Evolutionary conservation across 768 basidiomycete species (phyloP).

Genomic region (Boletellus ananiceps): DNA sequence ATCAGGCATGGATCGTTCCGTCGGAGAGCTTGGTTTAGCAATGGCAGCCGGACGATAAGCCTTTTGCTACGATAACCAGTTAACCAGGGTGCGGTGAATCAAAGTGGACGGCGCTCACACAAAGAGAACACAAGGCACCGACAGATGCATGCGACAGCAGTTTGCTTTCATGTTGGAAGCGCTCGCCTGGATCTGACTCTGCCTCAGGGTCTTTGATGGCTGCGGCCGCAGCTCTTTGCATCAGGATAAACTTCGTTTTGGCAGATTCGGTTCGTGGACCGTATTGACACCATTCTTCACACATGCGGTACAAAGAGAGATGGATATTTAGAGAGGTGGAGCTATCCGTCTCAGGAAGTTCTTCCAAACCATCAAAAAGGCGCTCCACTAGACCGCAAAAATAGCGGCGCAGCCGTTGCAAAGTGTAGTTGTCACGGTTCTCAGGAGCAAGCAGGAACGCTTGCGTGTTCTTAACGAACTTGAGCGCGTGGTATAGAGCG

Average conservation of each 20-base stretch:
- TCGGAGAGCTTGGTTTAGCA: constrained; percentile 53
- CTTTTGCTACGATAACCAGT: constrained; percentile 52
- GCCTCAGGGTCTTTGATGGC: constrained; percentile 51
- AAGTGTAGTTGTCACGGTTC: constrained; percentile 66
- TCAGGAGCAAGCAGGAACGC: constrained; percentile 68
- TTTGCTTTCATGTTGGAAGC: constrained; percentile 65
- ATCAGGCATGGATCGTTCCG: constrained; percentile 51
- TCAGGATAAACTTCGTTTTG: constrained; percentile 62
- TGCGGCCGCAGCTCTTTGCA: constrained; percentile 62
- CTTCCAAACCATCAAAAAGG: constrained; percentile 71
- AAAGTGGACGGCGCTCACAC: constrained; percentile 50
- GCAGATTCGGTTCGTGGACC: constrained; percentile 71
- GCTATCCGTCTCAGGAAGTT: constrained; percentile 67
- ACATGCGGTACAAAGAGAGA: constrained; percentile 74
- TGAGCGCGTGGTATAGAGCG: constrained; percentile 73
- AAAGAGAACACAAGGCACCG: constrained; percentile 84
- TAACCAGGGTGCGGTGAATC: background rate
- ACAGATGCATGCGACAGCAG: constrained; percentile 75
- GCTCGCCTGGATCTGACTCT: constrained; percentile 49
- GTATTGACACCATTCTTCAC: constrained; percentile 91
- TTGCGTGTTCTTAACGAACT: constrained; percentile 83
- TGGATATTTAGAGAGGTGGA: constrained; percentile 74
- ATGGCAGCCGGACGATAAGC: constrained; percentile 67
- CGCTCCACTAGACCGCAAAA: constrained; percentile 89
- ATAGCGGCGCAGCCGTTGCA: constrained; percentile 81